Percentiles rank a stretch among this genome's conserved stretches.
phyloP scores from a whole-genome alignment of 2,329 filamentous ascomycete species.

The Davidsoniella virescens region DNA sequence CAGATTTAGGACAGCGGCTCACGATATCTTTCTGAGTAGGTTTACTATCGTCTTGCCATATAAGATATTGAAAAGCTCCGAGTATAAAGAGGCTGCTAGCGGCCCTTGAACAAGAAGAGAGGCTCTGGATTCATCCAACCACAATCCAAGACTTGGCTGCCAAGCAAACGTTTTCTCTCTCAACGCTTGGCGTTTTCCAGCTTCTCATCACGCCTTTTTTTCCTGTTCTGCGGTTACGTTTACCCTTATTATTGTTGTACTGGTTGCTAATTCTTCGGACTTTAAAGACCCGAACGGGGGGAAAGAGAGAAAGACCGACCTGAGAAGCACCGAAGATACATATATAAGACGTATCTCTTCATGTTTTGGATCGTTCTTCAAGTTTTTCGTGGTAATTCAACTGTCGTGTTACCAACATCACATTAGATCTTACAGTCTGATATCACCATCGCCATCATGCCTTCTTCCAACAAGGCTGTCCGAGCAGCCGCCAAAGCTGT shows the following conservation, averaged over 20 bases:
- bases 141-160: no score
- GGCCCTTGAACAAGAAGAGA: no score
- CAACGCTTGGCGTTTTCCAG: no score
- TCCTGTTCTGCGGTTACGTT: no score
- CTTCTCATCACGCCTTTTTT: no score
- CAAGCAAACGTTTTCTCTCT: no score
- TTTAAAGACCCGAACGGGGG: background rate
- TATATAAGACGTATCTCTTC: background rate
- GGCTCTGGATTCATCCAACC: no score
- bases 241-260: no score
- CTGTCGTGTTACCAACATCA: background rate
- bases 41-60: no score
- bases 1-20: no score
- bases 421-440: background rate
- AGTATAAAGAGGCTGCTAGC: background rate
- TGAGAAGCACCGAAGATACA: background rate
- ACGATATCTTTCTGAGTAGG: no score
- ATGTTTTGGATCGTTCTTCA: background rate
- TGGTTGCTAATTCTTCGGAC: background rate
- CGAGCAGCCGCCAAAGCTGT: conserved; percentile 18
- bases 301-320: background rate
- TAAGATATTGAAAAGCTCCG: background rate
- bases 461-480: conserved; percentile 14
- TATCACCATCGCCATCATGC: background rate
- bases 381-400: background rate